Percentiles rank a stretch among this genome's conserved stretches.
These are phyloP conservation scores for Nigrospora osmanthi DNA, from an alignment of 2,329 filamentous ascomycete species.

Conservation along the genomic window DNA sequence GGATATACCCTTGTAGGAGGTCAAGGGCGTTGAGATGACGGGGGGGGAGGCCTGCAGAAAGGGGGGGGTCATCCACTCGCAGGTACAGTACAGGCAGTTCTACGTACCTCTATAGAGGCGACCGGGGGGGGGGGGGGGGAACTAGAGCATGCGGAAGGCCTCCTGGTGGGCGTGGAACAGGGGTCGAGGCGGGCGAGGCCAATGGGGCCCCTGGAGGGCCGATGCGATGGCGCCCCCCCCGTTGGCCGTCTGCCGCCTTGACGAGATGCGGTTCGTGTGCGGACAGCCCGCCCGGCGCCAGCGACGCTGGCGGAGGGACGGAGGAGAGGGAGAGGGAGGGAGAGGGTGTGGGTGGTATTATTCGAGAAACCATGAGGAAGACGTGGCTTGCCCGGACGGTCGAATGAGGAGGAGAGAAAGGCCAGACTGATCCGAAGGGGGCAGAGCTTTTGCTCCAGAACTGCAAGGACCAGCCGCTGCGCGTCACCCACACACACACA, in stretches of 20 bases:
- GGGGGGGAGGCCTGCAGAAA: slow-evolving; percentile 13
- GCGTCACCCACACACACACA: too few relatives aligned
- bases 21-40: slow-evolving; percentile 13
- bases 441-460: not conserved
- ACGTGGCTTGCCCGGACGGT: not conserved
- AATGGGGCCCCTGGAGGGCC: not conserved
- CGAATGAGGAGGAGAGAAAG: not conserved
- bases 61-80: not conserved
- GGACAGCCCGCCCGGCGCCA: too few relatives aligned
- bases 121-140: not conserved
- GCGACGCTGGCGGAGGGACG: too few relatives aligned
- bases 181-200: not conserved
- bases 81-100: not conserved
- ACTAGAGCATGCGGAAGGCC: not conserved
- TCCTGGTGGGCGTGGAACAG: slow-evolving; percentile 1
- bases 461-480: too few relatives aligned
- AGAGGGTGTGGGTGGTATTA: too few relatives aligned
- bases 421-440: not conserved
- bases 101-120: not conserved
- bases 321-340: too few relatives aligned
- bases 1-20: slow-evolving; percentile 12
- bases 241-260: slow-evolving; percentile 1
- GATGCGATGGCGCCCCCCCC: slow-evolving; percentile 4
- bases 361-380: too few relatives aligned
- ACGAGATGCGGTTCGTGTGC: not conserved